Conservation (phyloP, 805 yeast species). For the Candida germanica region DNA sequence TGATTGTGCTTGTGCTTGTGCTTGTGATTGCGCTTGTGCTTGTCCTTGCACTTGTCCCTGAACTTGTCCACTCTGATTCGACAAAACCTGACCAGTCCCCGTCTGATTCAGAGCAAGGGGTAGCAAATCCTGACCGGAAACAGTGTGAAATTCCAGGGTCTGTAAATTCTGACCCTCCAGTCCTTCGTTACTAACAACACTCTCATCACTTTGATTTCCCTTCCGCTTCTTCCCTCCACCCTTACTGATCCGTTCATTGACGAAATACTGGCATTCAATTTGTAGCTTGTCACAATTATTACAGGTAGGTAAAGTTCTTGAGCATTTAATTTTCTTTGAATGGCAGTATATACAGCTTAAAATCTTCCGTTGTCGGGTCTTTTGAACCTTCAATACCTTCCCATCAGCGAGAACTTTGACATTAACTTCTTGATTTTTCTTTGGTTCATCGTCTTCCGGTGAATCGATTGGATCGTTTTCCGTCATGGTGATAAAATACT, state of each 20-base stretch:
- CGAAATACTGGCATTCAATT: conserved; percentile 52
- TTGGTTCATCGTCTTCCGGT: no score
- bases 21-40: no score
- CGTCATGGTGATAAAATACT: no score
- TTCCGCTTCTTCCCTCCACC: conserved; percentile 24
- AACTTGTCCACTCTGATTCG: no score
- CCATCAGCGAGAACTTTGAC: conserved; percentile 41
- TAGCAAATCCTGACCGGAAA: neutral
- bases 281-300: conserved; percentile 48
- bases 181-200: conserved; percentile 5
- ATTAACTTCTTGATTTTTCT: conserved; percentile 8
- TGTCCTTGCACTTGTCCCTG: no score
- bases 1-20: no score
- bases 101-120: neutral
- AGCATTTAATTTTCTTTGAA: conserved; percentile 60
- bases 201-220: conserved; percentile 1
- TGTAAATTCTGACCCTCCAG: neutral
- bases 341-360: conserved; percentile 58
- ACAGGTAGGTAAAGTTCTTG: conserved; percentile 57
- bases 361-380: conserved; percentile 57
- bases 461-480: no score
- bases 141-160: neutral
- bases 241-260: conserved; percentile 53
- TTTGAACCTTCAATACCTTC: conserved; percentile 58
- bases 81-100: no score